Evolutionary conservation across 1,139 yeast genomes (phyloP).

Genomic region (Suhomyces kunorum): DNA sequence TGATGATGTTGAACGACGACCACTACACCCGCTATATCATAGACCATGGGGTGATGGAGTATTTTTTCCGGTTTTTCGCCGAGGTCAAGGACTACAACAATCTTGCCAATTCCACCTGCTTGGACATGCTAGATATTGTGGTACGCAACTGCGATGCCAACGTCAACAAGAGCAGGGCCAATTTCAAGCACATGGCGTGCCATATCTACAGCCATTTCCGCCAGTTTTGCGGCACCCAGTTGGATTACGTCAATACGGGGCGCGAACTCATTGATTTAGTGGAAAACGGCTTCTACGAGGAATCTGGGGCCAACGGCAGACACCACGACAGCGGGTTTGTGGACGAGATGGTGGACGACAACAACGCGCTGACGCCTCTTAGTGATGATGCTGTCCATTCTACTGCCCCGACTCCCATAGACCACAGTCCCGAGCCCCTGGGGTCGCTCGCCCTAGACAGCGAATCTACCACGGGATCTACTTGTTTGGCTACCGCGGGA

Average conservation of each 20-base stretch:
- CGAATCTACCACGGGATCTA: too few relatives aligned
- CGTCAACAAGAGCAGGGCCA: conserved; percentile 29
- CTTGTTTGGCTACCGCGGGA: background rate
- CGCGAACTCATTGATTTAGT: conserved; percentile 33
- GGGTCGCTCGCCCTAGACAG: background rate
- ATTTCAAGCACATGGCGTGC: conserved; percentile 49
- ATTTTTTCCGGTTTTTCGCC: conserved; percentile 52
- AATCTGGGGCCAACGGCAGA: conserved; percentile 8
- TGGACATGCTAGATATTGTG: conserved; percentile 66
- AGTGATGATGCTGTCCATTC: conserved; percentile 17
- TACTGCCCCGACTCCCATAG: conserved; percentile 7
- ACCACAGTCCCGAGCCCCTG: conserved; percentile 8
- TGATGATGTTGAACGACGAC: conserved; percentile 62
- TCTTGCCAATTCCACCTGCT: conserved; percentile 72
- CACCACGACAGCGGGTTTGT: conserved; percentile 19
- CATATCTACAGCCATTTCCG: conserved; percentile 51
- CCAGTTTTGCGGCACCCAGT: conserved; percentile 33
- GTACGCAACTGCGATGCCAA: conserved; percentile 33
- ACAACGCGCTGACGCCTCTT: conserved; percentile 33
- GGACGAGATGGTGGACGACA: conserved; percentile 25
- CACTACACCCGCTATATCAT: conserved; percentile 58
- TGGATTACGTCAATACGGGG: conserved; percentile 35
- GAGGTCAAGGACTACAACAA: conserved; percentile 57
- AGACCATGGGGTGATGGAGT: conserved; percentile 52
- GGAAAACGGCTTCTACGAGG: conserved; percentile 27